Evolutionary conservation across 1,284 basidiomycete species (phyloP).

Genomic region (Moesziomyces antarcticus): DNA sequence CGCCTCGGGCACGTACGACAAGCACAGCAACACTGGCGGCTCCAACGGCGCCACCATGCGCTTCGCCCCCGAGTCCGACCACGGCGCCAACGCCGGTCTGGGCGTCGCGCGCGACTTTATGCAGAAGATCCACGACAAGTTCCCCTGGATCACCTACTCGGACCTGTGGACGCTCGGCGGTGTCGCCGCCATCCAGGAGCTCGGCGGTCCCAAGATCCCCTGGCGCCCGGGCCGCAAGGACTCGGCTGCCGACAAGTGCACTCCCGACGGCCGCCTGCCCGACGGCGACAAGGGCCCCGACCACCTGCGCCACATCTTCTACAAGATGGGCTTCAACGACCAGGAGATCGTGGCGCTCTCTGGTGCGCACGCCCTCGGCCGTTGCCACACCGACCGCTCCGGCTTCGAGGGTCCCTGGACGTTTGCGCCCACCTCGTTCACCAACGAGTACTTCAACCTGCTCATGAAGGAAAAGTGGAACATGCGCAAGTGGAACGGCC

Average conservation of each 20-base stretch:
- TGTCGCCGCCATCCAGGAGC: constrained; percentile 76
- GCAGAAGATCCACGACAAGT: constrained; percentile 81
- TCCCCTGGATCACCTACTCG: constrained; percentile 65
- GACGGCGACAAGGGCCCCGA: constrained; percentile 85
- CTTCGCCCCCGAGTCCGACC: constrained; percentile 71
- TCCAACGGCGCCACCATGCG: constrained; percentile 68
- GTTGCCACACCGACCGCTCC: constrained; percentile 79
- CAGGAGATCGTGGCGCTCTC: constrained; percentile 84
- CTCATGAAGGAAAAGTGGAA: constrained; percentile 84
- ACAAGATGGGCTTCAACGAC: constrained; percentile 79
- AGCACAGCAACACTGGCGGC: constrained; percentile 85
- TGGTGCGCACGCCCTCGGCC: constrained; percentile 93
- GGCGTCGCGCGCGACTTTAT: constrained; percentile 83
- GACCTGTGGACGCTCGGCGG: constrained; percentile 69
- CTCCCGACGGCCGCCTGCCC: constrained; percentile 93
- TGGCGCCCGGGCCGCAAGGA: constrained; percentile 70
- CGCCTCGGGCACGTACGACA: constrained; percentile 79
- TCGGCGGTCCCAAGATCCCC: constrained; percentile 65
- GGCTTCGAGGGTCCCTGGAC: constrained; percentile 67
- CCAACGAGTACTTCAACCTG: constrained; percentile 90
- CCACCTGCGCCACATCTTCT: constrained; percentile 79
- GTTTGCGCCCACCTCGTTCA: constrained; percentile 78
- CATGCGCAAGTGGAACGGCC: constrained; percentile 86
- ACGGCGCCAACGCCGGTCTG: constrained; percentile 89
- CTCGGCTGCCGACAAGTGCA: constrained; percentile 69